Evolutionary conservation across 768 basidiomycete species (phyloP), one percentile per base, ranked within the genome.

Genomic region (Tylopilus vinaceipallidus): DNA sequence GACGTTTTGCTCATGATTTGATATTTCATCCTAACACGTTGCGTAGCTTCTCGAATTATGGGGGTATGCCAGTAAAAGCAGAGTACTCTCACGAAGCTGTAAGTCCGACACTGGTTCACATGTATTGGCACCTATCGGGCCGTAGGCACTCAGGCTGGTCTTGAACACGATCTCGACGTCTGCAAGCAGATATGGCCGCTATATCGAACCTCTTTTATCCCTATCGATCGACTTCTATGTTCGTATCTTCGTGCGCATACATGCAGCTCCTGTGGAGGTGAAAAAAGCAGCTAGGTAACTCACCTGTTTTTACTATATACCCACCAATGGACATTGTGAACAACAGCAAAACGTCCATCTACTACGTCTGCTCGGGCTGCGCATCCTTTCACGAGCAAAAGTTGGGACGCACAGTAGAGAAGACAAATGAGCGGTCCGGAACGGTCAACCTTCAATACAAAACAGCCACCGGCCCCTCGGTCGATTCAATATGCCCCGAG

Each of bases 141-240:
- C 39, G 29, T 58, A 95, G 91, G 91, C 92, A 20, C 81, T 99
- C 23, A 85, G 97, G 17, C 78, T 99, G 2, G 86, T 98, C n/a
- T 77, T 99, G 6, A 81, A 95, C 64, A 75, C 88, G 0, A 70
- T 98, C 38, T 87, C 94, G 1, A 86, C 86, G 1, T 85, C 93
- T 3, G 97, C 97, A 2, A 81, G 88, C 20, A 80, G 94, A 61
- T 98, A 98, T 62, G 95, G 97, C 4, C 84, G 93, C 34, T 89
- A 86, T 62, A 91, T 99, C 53, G 80, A 88, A 56, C 97, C 97
- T 10, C 71, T 97, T 7, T 69, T 97, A 4, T 94, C 88, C 0
- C 74, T 99, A 27, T 95, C 92, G 14, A 95, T 99, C 62, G 97
- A 99, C 61, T 99, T 98, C 67, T 99, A 99, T 66, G 85, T 97